These are phyloP conservation scores for Herpetospermum pedunculosum DNA, from an alignment of 306 rosid genomes.

Conservation along the genomic window DNA sequence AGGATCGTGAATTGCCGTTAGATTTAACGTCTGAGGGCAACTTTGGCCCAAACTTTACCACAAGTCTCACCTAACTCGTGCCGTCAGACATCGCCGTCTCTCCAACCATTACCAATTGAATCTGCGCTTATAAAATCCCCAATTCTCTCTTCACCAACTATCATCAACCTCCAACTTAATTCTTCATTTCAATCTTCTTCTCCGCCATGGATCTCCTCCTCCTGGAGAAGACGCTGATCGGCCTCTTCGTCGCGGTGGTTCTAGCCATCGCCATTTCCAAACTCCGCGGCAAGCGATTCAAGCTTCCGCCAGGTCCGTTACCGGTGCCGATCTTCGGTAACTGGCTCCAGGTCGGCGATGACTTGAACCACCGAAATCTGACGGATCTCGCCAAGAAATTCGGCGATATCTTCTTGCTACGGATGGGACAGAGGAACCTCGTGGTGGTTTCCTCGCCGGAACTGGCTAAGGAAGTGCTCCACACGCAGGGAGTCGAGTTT, in stretches of 20 bases:
- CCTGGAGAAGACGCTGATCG: constrained; percentile 63
- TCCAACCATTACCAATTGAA: not conserved
- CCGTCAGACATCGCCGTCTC: constrained; percentile 6
- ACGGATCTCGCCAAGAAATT: constrained; percentile 57
- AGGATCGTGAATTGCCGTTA: not conserved
- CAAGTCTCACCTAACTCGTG: not conserved
- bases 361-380: constrained; percentile 85
- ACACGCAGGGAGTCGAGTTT: constrained; percentile 82
- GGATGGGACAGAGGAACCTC: constrained; percentile 84
- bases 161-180: not conserved
- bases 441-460: constrained; percentile 77
- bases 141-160: not conserved
- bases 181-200: not conserved
- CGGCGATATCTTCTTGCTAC: constrained; percentile 72
- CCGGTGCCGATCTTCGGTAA: constrained; percentile 77
- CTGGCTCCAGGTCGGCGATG: constrained; percentile 96
- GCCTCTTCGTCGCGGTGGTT: constrained; percentile 38
- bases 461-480: constrained; percentile 75
- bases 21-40: not conserved
- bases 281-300: constrained; percentile 57
- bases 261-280: constrained; percentile 48
- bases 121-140: not conserved
- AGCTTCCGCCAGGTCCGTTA: constrained; percentile 78
- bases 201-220: constrained; percentile 65
- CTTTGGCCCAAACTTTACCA: not conserved